These are phyloP conservation scores for Emergomyces pasteurianus DNA, from an alignment of 2,329 filamentous ascomycete genomes.

Conservation along the genomic window DNA sequence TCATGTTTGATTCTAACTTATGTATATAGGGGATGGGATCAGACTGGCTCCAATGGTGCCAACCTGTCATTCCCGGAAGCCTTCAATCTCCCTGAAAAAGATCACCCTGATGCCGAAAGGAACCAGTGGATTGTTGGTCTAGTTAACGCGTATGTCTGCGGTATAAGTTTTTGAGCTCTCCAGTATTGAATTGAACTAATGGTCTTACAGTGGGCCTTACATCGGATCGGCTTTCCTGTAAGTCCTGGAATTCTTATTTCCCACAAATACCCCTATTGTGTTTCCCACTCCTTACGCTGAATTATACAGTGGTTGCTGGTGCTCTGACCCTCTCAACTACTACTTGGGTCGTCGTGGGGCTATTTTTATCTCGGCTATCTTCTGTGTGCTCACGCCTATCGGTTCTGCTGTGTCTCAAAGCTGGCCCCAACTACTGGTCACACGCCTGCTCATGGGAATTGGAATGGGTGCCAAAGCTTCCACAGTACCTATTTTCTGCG, in stretches of 20 bases:
- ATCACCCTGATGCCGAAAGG: conserved; percentile 26
- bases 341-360: conserved; percentile 48
- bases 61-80: conserved; percentile 40
- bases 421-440: conserved; percentile 47
- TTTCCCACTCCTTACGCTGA: neutral
- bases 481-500: conserved; percentile 44
- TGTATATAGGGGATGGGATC: conserved; percentile 34
- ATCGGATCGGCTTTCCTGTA: conserved; percentile 41
- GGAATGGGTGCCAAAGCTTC: conserved; percentile 52
- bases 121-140: conserved; percentile 54
- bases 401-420: conserved; percentile 50
- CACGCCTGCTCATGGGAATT: conserved; percentile 46
- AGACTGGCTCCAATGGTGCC: conserved; percentile 43
- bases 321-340: conserved; percentile 53
- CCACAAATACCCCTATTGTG: neutral
- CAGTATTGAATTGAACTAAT: conserved; percentile 10
- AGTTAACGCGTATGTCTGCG: conserved; percentile 44
- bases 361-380: conserved; percentile 52
- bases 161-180: conserved; percentile 26
- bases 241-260: conserved; percentile 11
- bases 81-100: conserved; percentile 33
- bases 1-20: conserved; percentile 1
- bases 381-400: conserved; percentile 56
- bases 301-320: conserved; percentile 46
- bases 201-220: conserved; percentile 35